phyloP scores from a whole-genome alignment of 331 rosid genomes.

The Rhamnella rubrinervis region DNA sequence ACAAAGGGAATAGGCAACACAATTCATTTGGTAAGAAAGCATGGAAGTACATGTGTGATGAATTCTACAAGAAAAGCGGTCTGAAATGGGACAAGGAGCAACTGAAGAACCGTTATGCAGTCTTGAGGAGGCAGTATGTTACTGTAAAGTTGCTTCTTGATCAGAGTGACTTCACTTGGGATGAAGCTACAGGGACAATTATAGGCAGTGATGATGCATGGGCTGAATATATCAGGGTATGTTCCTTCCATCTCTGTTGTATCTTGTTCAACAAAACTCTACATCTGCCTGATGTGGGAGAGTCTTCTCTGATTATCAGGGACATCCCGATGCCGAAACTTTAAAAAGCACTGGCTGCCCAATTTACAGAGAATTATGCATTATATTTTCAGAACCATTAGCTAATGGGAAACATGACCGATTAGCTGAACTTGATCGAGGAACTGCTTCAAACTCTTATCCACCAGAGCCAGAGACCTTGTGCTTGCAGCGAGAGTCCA shows the following conservation, averaged over 20 bases:
- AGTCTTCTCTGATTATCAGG: conserved; percentile 39
- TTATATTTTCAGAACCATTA: conserved; percentile 57
- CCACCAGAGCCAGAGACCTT: conserved; percentile 25
- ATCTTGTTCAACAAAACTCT: conserved; percentile 5
- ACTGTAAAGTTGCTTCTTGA: conserved; percentile 54
- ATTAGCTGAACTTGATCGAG: conserved; percentile 37
- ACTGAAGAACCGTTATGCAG: conserved; percentile 68
- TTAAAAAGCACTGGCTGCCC: conserved; percentile 64
- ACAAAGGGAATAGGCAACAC: conserved; percentile 49
- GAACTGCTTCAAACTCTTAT: conserved; percentile 26
- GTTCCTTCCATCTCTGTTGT: conserved; percentile 24
- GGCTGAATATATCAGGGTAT: conserved; percentile 61
- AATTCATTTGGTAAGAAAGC: conserved; percentile 64
- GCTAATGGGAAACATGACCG: conserved; percentile 48
- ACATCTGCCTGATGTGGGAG: conserved; percentile 18
- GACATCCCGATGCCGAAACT: conserved; percentile 66
- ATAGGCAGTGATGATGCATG: conserved; percentile 53
- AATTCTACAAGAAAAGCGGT: conserved; percentile 52
- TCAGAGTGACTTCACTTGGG: conserved; percentile 51
- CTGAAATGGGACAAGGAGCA: conserved; percentile 80
- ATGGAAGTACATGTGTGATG: conserved; percentile 64
- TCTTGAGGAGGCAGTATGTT: conserved; percentile 57
- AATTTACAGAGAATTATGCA: conserved; percentile 62
- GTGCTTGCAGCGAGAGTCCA: conserved; percentile 36
- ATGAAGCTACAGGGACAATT: conserved; percentile 59